Evolutionary conservation across 257 asterid genomes (phyloP).

Genomic region (Gardenia jasminoides): DNA sequence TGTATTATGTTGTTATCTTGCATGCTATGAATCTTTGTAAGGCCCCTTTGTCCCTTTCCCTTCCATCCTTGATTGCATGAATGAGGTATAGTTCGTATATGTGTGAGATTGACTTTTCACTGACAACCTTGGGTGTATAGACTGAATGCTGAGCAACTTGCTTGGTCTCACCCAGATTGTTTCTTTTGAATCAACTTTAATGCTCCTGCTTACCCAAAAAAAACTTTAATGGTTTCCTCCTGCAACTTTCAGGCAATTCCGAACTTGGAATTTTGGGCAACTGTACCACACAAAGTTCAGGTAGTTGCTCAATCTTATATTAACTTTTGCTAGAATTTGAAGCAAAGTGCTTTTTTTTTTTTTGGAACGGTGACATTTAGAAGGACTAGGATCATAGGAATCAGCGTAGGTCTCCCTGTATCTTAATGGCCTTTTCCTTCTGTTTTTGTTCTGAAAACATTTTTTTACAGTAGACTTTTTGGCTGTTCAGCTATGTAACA

Average conservation of each 20-base stretch:
- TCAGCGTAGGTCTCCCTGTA: not conserved
- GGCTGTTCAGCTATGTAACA: not conserved
- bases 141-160: not conserved
- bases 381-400: not conserved
- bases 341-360: not conserved
- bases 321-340: not conserved
- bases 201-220: slow-evolving; percentile 8
- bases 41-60: not conserved
- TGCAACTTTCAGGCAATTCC: slow-evolving; percentile 64
- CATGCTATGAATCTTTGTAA: not conserved
- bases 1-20: not conserved
- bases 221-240: slow-evolving; percentile 16
- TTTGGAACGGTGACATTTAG: not conserved
- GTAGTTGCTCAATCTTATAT: slow-evolving; percentile 26
- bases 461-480: not conserved
- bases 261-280: slow-evolving; percentile 89
- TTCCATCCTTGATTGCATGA: not conserved
- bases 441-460: not conserved
- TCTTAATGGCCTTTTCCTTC: not conserved
- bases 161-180: slow-evolving; percentile 4
- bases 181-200: slow-evolving; percentile 9
- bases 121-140: not conserved
- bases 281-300: slow-evolving; percentile 79
- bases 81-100: not conserved
- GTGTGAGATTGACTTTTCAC: not conserved